Percentiles rank a stretch among this genome's conserved stretches.
Conservation (phyloP, 768 basidiomycete genomes). For the Kwoniella bestiolae region DNA sequence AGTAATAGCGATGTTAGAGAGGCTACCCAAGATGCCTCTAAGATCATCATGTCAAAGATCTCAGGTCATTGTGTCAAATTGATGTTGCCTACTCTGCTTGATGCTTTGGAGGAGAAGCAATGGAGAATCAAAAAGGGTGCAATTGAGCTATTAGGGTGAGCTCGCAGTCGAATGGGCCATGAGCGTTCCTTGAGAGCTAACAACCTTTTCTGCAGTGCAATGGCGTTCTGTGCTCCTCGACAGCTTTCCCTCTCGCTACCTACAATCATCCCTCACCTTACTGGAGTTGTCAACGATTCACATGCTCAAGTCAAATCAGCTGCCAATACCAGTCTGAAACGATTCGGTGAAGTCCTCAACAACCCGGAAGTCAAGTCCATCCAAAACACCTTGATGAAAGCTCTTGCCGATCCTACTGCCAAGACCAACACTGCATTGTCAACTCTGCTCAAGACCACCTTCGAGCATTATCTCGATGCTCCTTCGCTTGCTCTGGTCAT, state of each 20-base stretch:
- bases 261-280: constrained; percentile 93
- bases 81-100: constrained; percentile 84
- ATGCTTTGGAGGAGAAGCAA: constrained; percentile 94
- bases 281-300: constrained; percentile 92
- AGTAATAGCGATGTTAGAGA: constrained; percentile 83
- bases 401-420: constrained; percentile 83
- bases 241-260: constrained; percentile 94
- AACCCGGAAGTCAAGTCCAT: constrained; percentile 95
- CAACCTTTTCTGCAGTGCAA: constrained; percentile 62
- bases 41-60: constrained; percentile 91
- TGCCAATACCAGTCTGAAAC: constrained; percentile 93
- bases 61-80: constrained; percentile 91
- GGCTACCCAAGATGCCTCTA: constrained; percentile 86
- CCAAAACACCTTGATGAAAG: constrained; percentile 86
- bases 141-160: constrained; percentile 82
- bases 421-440: constrained; percentile 84
- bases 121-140: constrained; percentile 96
- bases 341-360: constrained; percentile 96
- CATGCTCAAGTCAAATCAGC: constrained; percentile 92
- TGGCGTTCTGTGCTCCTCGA: constrained; percentile 96
- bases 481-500: constrained; percentile 95
- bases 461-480: constrained; percentile 97
- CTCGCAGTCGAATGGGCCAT: no score
- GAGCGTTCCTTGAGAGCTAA: no score
- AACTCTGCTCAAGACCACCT: constrained; percentile 89